phyloP scores from a whole-genome alignment of 1,284 basidiomycete species.

The Lignosus rhinocerotis region DNA sequence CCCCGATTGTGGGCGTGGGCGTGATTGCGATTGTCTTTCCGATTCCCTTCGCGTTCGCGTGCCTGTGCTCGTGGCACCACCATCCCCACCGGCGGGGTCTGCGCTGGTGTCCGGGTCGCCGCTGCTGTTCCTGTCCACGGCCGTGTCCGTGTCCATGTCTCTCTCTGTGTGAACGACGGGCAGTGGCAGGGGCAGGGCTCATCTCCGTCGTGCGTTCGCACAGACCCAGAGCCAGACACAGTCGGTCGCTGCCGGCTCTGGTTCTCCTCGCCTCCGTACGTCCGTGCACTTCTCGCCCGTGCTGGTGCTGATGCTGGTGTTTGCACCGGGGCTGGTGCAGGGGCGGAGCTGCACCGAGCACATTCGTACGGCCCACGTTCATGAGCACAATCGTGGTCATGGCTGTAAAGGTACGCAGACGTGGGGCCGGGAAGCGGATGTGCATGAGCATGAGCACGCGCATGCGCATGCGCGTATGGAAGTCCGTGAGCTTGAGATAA shows the following conservation, averaged over 20 bases:
- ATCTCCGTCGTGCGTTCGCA: background rate
- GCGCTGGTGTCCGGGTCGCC: background rate
- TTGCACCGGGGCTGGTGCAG: background rate
- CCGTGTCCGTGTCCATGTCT: background rate
- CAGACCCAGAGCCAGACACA: background rate
- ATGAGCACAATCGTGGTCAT: no score
- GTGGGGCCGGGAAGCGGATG: no score
- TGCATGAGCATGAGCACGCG: no score
- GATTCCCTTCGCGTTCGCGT: background rate
- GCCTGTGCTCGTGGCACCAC: background rate
- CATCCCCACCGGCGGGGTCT: background rate
- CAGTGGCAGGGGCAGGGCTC: background rate
- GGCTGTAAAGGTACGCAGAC: no score
- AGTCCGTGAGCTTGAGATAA: background rate
- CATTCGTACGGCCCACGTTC: no score
- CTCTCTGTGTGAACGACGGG: background rate
- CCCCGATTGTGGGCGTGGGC: background rate
- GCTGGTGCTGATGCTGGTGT: background rate
- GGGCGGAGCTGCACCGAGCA: no score
- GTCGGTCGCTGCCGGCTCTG: background rate
- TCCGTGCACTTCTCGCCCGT: background rate
- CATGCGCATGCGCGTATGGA: no score
- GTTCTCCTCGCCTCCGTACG: conserved; percentile 2
- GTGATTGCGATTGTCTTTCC: background rate
- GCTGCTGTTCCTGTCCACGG: background rate